Evolutionary conservation across 164 flowering plant genomes (phyloP).

Genomic region (Taxillus chinensis): DNA sequence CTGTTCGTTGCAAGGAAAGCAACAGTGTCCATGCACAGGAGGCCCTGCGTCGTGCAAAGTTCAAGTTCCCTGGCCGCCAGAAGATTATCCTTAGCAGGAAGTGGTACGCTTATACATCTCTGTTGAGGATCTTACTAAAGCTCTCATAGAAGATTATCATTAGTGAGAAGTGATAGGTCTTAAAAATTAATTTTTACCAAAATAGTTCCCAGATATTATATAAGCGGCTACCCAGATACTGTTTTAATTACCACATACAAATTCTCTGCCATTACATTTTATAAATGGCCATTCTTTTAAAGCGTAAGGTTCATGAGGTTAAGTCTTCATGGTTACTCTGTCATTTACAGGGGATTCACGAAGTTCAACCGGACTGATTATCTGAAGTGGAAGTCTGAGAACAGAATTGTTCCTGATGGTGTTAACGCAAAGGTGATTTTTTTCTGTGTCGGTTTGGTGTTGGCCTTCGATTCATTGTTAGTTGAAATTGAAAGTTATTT

Average conservation of each 20-base stretch:
- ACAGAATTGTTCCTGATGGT: conserved; percentile 24
- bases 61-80: conserved; percentile 44
- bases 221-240: too few relatives aligned
- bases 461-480: too few relatives aligned
- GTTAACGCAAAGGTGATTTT: conserved; percentile 21
- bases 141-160: too few relatives aligned
- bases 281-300: background rate
- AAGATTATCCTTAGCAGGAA: conserved; percentile 42
- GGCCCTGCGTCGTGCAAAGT: conserved; percentile 38
- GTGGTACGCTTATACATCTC: conserved; percentile 12
- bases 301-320: background rate
- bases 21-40: conserved; percentile 31
- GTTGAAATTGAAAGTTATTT: background rate
- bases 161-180: too few relatives aligned
- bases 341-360: conserved; percentile 19
- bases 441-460: background rate
- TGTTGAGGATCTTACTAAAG: too few relatives aligned
- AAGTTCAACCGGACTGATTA: conserved; percentile 24
- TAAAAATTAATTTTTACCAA: background rate
- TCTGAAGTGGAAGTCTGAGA: conserved; percentile 17
- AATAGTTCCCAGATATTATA: too few relatives aligned
- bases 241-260: too few relatives aligned
- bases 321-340: background rate
- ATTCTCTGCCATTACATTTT: too few relatives aligned
- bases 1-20: conserved; percentile 30